Percentiles rank a stretch among this genome's conserved stretches.
Evolutionary conservation across 1,139 yeast genomes (phyloP).

Genomic region (Maudiozyma humilis): DNA sequence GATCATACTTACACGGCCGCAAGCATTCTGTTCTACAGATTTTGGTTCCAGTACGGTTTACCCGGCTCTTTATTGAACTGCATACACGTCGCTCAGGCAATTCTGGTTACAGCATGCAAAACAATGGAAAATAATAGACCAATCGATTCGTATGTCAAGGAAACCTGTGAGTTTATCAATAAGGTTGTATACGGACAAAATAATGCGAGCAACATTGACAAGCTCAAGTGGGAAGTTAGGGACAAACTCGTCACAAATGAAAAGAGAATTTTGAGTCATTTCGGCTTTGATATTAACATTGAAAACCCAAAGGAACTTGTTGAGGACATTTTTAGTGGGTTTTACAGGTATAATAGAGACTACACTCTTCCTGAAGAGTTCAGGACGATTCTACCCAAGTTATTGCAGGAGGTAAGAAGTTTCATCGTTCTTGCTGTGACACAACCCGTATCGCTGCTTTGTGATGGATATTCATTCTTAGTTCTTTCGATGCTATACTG

Average conservation of each 20-base stretch:
- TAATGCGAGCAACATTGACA: constrained; percentile 27
- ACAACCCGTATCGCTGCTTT: constrained; percentile 30
- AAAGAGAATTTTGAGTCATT: constrained; percentile 25
- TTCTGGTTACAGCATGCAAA: constrained; percentile 32
- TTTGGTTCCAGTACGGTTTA: constrained; percentile 28
- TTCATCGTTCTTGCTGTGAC: constrained; percentile 32
- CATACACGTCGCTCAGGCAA: constrained; percentile 28
- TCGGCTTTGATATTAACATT: constrained; percentile 31
- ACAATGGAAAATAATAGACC: constrained; percentile 32
- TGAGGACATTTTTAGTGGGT: constrained; percentile 32
- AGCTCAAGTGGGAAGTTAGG: constrained; percentile 32
- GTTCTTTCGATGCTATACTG: constrained; percentile 27
- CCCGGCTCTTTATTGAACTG: constrained; percentile 25
- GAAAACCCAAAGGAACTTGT: constrained; percentile 30
- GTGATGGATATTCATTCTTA: constrained; percentile 30
- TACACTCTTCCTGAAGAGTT: constrained; percentile 24
- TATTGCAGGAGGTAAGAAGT: constrained; percentile 28
- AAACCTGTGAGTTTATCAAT: constrained; percentile 28
- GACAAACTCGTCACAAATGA: constrained; percentile 30
- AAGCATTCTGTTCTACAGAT: constrained; percentile 29
- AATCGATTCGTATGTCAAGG: constrained; percentile 30
- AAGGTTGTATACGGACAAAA: constrained; percentile 23
- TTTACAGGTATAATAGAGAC: constrained; percentile 28
- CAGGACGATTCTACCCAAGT: constrained; percentile 25
- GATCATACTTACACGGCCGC: constrained; percentile 33